Conservation (phyloP, 2,329 filamentous ascomycete genomes). For the Paracamarosporium sp. region DNA sequence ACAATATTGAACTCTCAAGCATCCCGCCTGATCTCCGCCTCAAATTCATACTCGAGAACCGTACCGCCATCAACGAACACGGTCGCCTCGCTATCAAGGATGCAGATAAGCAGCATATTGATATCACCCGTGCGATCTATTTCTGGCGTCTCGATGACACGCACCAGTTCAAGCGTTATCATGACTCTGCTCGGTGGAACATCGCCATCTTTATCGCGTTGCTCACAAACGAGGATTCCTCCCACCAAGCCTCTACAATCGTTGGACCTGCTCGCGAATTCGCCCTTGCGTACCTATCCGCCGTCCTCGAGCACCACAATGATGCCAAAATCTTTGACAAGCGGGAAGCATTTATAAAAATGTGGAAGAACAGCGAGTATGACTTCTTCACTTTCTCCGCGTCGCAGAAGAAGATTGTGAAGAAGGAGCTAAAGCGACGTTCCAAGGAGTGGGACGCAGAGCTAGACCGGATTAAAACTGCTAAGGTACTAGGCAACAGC, state of each 20-base stretch:
- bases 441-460: constrained; percentile 17
- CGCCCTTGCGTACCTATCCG: constrained; percentile 22
- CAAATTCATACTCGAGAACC: constrained; percentile 26
- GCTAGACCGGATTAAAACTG: constrained; percentile 10
- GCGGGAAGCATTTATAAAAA: constrained; percentile 22
- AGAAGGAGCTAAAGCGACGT: constrained; percentile 18
- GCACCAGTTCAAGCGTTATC: constrained; percentile 31
- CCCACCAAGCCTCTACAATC: neutral
- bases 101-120: constrained; percentile 10
- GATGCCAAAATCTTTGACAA: constrained; percentile 12
- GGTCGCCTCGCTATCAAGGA: constrained; percentile 17
- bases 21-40: constrained; percentile 30
- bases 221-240: constrained; percentile 6
- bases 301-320: constrained; percentile 30
- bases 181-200: constrained; percentile 31
- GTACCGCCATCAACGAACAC: constrained; percentile 9
- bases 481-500: neutral
- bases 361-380: constrained; percentile 18
- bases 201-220: constrained; percentile 25
- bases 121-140: constrained; percentile 28
- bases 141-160: constrained; percentile 25
- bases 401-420: constrained; percentile 22
- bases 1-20: neutral
- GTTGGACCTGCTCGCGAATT: constrained; percentile 14
- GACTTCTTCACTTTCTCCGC: constrained; percentile 18